These are phyloP conservation scores for Saccharomycopsis selenospora DNA, from an alignment of 805 yeast genomes.

Conservation along the genomic window DNA sequence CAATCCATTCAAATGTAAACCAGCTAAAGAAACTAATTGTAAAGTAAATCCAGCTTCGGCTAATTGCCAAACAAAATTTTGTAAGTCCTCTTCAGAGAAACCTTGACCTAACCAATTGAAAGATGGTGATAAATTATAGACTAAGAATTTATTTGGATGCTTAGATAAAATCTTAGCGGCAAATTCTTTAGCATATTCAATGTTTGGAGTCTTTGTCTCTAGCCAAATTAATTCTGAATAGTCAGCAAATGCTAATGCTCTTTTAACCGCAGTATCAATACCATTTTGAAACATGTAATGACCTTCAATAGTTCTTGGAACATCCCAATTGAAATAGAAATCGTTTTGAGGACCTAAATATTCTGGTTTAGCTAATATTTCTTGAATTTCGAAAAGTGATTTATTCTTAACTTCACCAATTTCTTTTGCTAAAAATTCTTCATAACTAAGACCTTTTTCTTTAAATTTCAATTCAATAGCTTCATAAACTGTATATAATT, in stretches of 20 bases:
- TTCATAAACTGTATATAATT: conserved; percentile 42
- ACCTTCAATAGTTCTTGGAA: conserved; percentile 53
- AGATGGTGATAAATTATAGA: conserved; percentile 53
- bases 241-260: conserved; percentile 50
- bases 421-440: conserved; percentile 24
- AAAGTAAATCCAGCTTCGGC: conserved; percentile 51
- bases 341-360: conserved; percentile 24
- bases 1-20: conserved; percentile 47
- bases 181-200: conserved; percentile 41
- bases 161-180: conserved; percentile 40
- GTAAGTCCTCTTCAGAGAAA: conserved; percentile 38
- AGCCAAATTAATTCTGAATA: conserved; percentile 56
- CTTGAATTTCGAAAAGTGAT: conserved; percentile 19
- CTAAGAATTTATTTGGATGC: conserved; percentile 48
- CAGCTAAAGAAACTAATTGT: conserved; percentile 56
- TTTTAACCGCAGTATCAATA: conserved; percentile 45
- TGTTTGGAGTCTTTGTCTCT: conserved; percentile 53
- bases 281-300: conserved; percentile 44
- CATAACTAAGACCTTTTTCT: conserved; percentile 26
- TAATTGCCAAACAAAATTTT: conserved; percentile 44
- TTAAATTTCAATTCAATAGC: conserved; percentile 34
- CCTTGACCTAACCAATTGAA: conserved; percentile 58
- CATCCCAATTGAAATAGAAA: conserved; percentile 50
- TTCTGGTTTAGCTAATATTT: conserved; percentile 8
- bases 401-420: conserved; percentile 24